Percentiles rank a stretch among this genome's conserved stretches.
These are phyloP conservation scores for Clavariopsis aquatica DNA, from an alignment of 495 filamentous ascomycete species.

Conservation along the genomic window DNA sequence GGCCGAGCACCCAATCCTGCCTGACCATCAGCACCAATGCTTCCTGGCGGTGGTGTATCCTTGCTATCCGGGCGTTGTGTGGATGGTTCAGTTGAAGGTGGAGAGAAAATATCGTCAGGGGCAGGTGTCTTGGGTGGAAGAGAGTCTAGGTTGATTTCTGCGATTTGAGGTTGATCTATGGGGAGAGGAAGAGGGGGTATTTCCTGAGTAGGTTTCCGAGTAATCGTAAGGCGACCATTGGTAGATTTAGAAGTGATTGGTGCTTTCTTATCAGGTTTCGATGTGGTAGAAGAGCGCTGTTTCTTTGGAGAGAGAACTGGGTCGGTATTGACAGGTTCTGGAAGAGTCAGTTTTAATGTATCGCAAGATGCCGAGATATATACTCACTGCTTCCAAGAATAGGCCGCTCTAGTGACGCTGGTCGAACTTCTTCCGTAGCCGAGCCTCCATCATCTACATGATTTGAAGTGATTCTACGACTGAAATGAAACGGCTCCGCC, in stretches of 20 bases:
- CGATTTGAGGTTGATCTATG: slow-evolving; percentile 25
- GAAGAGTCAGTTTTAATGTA: slow-evolving; percentile 16
- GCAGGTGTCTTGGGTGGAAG: slow-evolving; percentile 45
- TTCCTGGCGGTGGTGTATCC: slow-evolving; percentile 45
- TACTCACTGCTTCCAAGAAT: slow-evolving; percentile 42
- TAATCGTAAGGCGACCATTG: slow-evolving; percentile 23
- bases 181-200: slow-evolving; percentile 29
- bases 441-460: slow-evolving; percentile 2
- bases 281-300: slow-evolving; percentile 19
- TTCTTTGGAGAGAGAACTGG: slow-evolving; percentile 44
- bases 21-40: slow-evolving; percentile 32
- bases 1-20: slow-evolving; percentile 34
- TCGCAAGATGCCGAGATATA: background rate
- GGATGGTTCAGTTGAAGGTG: slow-evolving; percentile 43
- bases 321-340: slow-evolving; percentile 45
- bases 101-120: slow-evolving; percentile 41
- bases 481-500: slow-evolving; percentile 55
- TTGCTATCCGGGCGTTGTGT: slow-evolving; percentile 35
- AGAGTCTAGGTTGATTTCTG: slow-evolving; percentile 34
- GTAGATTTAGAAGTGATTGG: slow-evolving; percentile 2
- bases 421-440: background rate
- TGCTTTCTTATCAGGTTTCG: slow-evolving; percentile 39
- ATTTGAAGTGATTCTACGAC: slow-evolving; percentile 32
- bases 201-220: slow-evolving; percentile 1
- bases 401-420: slow-evolving; percentile 28